These are phyloP conservation scores for Periconia macrospinosa DNA, from an alignment of 2,329 filamentous ascomycete species.

Conservation along the genomic window DNA sequence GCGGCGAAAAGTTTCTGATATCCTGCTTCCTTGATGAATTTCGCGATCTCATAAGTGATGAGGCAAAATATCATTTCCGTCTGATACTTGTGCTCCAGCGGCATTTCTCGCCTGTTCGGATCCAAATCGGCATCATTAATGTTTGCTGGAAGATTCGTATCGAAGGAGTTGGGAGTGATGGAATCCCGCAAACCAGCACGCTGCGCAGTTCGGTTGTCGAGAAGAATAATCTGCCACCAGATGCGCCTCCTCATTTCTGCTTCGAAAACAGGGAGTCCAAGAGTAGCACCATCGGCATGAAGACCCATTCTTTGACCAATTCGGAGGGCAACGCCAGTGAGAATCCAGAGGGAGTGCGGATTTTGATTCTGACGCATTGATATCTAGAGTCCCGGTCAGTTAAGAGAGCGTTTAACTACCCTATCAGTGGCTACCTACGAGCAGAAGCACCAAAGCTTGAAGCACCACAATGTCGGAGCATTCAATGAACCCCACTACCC, in stretches of 20 bases:
- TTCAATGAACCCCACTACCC: conserved; percentile 68
- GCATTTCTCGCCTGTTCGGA: conserved; percentile 47
- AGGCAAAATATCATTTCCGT: conserved; percentile 56
- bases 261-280: conserved; percentile 60
- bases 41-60: conserved; percentile 46
- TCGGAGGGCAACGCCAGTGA: conserved; percentile 64
- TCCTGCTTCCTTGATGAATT: conserved; percentile 31
- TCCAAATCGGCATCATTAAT: conserved; percentile 56
- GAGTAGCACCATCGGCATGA: conserved; percentile 58
- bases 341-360: conserved; percentile 62
- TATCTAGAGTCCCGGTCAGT: conserved; percentile 49
- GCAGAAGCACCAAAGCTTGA: conserved; percentile 68
- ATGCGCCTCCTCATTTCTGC: conserved; percentile 57
- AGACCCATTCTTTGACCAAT: conserved; percentile 64
- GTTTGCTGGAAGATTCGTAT: conserved; percentile 55
- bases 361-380: conserved; percentile 53
- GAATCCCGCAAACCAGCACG: conserved; percentile 52
- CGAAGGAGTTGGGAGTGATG: conserved; percentile 49
- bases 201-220: conserved; percentile 60
- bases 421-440: neutral
- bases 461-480: conserved; percentile 66
- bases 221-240: conserved; percentile 64
- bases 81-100: conserved; percentile 44
- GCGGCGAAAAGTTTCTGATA: conserved; percentile 21
- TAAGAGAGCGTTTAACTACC: conserved; percentile 3